phyloP scores from a whole-genome alignment of 2,329 filamentous ascomycete species.

The Eurotiales sp. region DNA sequence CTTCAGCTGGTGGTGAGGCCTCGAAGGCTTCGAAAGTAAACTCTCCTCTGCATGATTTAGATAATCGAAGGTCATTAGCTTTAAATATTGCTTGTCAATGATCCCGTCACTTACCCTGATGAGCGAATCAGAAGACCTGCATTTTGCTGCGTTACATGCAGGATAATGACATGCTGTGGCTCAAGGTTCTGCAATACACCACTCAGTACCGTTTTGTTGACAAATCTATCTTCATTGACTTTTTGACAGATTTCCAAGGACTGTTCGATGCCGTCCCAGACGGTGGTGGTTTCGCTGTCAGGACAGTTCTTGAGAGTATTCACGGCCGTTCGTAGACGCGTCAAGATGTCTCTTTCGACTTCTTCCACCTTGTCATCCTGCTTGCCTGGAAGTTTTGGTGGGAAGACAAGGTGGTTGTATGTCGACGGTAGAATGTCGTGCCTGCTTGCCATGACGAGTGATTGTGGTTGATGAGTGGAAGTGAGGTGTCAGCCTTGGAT shows the following conservation, averaged over 20 bases:
- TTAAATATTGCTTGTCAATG: background rate
- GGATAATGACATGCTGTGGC: slow-evolving; percentile 34
- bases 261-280: slow-evolving; percentile 1
- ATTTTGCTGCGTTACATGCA: slow-evolving; percentile 50
- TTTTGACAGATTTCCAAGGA: slow-evolving; percentile 17
- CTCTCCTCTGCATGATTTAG: slow-evolving; percentile 14
- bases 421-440: background rate
- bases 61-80: background rate
- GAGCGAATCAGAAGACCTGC: slow-evolving; percentile 44
- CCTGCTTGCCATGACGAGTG: background rate
- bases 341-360: slow-evolving; percentile 27
- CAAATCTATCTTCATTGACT: slow-evolving; percentile 17
- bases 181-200: slow-evolving; percentile 26
- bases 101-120: slow-evolving; percentile 8
- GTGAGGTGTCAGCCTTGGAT: too few species aligned
- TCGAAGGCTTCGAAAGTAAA: slow-evolving; percentile 61
- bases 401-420: slow-evolving; percentile 37
- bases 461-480: too few species aligned
- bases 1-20: slow-evolving; percentile 51
- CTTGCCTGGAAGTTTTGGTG: slow-evolving; percentile 35
- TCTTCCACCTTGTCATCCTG: slow-evolving; percentile 22
- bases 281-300: slow-evolving; percentile 11
- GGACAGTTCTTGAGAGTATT: slow-evolving; percentile 18
- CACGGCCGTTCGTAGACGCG: slow-evolving; percentile 26
- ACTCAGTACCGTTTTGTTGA: slow-evolving; percentile 21